Evolutionary conservation across 306 rosid genomes (phyloP).

Genomic region (Echinosophora koreensis): DNA sequence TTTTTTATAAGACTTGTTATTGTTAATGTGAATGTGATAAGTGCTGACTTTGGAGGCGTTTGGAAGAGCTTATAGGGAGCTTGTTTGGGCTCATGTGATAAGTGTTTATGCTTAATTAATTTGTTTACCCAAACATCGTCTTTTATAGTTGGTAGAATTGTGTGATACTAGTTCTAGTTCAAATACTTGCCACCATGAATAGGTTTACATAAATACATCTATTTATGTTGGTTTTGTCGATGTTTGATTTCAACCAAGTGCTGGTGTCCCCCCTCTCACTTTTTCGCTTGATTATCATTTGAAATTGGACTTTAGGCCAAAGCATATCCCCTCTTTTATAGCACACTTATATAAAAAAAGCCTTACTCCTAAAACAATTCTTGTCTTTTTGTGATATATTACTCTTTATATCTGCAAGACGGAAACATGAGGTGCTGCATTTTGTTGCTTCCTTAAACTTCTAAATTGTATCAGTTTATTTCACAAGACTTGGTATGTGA

Average conservation of each 20-base stretch:
- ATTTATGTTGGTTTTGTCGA: conserved; percentile 1
- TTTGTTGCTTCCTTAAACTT: conserved; percentile 12
- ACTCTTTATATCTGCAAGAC: neutral
- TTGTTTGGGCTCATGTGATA: too few relatives aligned
- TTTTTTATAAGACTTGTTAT: too few relatives aligned
- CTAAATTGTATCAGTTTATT: neutral
- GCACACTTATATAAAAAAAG: neutral
- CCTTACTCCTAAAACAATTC: neutral
- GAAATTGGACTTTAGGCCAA: neutral
- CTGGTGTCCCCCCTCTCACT: neutral
- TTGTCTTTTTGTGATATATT: conserved; percentile 11
- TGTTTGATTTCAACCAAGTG: conserved; percentile 4
- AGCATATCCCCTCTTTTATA: neutral
- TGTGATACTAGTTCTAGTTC: neutral
- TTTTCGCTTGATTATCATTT: neutral
- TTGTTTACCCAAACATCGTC: too few relatives aligned
- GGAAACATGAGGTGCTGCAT: neutral
- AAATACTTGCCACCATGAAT: neutral
- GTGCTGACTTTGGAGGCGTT: neutral
- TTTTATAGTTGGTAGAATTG: neutral
- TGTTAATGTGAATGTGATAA: too few relatives aligned
- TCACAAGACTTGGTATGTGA: neutral
- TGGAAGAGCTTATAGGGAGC: too few relatives aligned
- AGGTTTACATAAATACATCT: neutral
- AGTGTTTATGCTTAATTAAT: too few relatives aligned